phyloP scores from a whole-genome alignment of 345 rosid species.

The Syzygium grande region DNA sequence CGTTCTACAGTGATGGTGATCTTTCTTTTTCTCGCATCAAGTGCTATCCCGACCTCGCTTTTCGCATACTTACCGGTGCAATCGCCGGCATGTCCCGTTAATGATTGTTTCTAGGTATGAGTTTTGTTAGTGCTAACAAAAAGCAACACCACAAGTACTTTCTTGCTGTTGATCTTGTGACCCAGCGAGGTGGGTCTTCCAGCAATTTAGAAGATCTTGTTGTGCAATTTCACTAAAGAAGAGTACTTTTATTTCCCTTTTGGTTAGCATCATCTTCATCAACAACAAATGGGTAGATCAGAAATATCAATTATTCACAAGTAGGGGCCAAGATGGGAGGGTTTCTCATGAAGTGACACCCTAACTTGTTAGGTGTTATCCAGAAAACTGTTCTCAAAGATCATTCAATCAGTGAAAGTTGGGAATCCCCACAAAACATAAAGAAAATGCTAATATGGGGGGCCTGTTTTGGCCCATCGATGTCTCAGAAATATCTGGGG shows the following conservation, averaged over 20 bases:
- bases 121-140: background rate
- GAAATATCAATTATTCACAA: background rate
- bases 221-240: background rate
- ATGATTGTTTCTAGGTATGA: background rate
- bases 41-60: background rate
- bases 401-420: background rate
- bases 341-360: background rate
- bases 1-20: background rate
- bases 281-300: background rate
- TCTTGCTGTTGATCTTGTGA: background rate
- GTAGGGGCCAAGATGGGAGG: background rate
- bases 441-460: background rate
- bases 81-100: background rate
- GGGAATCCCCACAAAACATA: background rate
- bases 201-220: background rate
- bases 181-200: background rate
- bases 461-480: background rate
- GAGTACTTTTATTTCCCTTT: background rate
- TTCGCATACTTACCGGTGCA: background rate
- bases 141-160: background rate
- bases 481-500: background rate
- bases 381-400: background rate
- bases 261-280: background rate
- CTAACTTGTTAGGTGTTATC: background rate
- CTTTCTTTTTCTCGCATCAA: background rate